Evolutionary conservation across 768 basidiomycete species (phyloP).

Genomic region (Rhodotorula toruloides): DNA sequence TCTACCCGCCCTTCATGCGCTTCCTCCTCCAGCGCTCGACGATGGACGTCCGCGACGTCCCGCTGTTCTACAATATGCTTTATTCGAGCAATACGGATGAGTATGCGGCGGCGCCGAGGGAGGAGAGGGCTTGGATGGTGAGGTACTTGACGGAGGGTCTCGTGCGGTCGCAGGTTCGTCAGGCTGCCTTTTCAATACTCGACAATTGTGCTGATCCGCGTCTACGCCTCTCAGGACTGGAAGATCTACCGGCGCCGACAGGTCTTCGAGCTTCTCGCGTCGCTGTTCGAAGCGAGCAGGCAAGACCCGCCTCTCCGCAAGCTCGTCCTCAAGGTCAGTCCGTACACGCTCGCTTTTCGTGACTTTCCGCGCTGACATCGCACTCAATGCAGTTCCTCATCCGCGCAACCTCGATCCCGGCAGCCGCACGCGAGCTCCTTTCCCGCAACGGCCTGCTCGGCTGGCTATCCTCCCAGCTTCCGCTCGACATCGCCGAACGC

Average conservation of each 20-base stretch:
- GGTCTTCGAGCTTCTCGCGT: conserved; percentile 39
- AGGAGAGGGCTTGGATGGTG: conserved; percentile 39
- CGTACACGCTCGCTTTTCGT: not conserved
- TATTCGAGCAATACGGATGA: conserved; percentile 50
- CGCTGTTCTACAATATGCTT: conserved; percentile 81
- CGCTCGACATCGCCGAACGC: conserved; percentile 28
- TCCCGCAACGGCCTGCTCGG: conserved; percentile 36
- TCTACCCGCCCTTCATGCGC: conserved; percentile 76
- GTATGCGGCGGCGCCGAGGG: conserved; percentile 20
- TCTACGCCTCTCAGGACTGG: conserved; percentile 35
- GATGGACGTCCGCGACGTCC: conserved; percentile 75
- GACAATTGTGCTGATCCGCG: too few species aligned
- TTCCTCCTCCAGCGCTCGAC: conserved; percentile 86
- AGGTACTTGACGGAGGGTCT: conserved; percentile 35
- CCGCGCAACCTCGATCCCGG: conserved; percentile 31
- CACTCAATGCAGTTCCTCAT: conserved; percentile 33
- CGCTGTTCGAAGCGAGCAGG: conserved; percentile 35
- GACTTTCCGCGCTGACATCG: not conserved
- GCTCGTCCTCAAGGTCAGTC: conserved; percentile 34
- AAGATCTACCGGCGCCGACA: conserved; percentile 40
- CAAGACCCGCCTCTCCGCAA: conserved; percentile 27
- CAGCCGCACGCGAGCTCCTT: conserved; percentile 40
- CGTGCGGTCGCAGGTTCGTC: conserved; percentile 31
- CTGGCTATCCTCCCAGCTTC: conserved; percentile 18
- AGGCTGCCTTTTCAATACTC: not conserved